Percentiles rank a stretch among this genome's conserved stretches.
These are phyloP conservation scores for Mentha longifolia DNA, from an alignment of 257 asterid species.

Conservation along the genomic window DNA sequence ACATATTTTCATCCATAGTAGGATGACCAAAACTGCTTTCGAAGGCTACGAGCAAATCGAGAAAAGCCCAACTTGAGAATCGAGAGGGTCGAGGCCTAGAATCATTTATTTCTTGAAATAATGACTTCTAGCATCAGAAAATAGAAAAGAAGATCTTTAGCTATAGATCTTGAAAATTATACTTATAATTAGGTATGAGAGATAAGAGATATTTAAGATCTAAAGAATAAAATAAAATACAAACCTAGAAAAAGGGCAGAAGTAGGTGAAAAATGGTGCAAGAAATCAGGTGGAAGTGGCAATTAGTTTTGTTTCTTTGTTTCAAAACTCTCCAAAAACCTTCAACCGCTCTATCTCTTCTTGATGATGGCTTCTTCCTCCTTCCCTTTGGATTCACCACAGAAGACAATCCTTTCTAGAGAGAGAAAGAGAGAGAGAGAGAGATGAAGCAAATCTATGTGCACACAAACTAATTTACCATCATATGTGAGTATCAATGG, in stretches of 20 bases:
- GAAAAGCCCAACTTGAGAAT: slow-evolving; percentile 15
- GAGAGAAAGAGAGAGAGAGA: slow-evolving; percentile 27
- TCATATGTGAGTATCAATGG: slow-evolving; percentile 27
- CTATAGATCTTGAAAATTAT: slow-evolving; percentile 33
- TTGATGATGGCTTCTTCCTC: slow-evolving; percentile 34
- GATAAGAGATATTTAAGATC: slow-evolving; percentile 47
- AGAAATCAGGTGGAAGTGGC: slow-evolving; percentile 29
- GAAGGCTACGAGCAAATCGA: neutral
- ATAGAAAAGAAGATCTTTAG: neutral
- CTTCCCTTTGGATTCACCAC: slow-evolving; percentile 39
- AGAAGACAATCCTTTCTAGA: slow-evolving; percentile 55
- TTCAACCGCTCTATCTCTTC: slow-evolving; percentile 36
- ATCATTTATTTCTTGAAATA: neutral
- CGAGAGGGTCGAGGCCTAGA: neutral
- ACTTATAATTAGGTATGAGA: slow-evolving; percentile 2
- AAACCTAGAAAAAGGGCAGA: slow-evolving; percentile 40
- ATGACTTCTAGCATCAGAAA: slow-evolving; percentile 17
- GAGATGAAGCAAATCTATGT: slow-evolving; percentile 14
- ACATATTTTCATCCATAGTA: slow-evolving; percentile 73
- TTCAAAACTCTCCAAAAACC: slow-evolving; percentile 42
- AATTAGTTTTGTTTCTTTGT: slow-evolving; percentile 38
- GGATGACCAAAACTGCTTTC: neutral
- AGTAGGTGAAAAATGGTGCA: slow-evolving; percentile 58
- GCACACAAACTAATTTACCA: neutral
- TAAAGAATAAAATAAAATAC: slow-evolving; percentile 41